Evolutionary conservation across 805 yeast species (phyloP).

Genomic region (Komagataella pastoris): DNA sequence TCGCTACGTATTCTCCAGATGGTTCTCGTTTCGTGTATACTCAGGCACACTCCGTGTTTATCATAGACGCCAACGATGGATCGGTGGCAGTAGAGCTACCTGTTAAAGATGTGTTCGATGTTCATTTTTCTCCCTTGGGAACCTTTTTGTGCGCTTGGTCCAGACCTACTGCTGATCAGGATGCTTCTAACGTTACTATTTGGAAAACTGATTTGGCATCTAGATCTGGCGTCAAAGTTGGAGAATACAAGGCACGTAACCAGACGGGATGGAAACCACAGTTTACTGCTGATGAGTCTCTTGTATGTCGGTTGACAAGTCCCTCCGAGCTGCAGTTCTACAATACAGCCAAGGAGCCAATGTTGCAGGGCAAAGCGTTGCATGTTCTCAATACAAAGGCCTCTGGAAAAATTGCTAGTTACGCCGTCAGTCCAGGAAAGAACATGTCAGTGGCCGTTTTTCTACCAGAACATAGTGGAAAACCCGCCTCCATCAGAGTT

Average conservation of each 20-base stretch:
- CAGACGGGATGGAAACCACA: slow-evolving; percentile 93
- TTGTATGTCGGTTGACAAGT: slow-evolving; percentile 40
- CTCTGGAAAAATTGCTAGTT: slow-evolving; percentile 29
- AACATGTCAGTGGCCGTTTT: slow-evolving; percentile 87
- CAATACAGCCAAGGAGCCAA: slow-evolving; percentile 26
- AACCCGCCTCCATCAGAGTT: slow-evolving; percentile 80
- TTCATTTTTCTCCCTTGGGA: slow-evolving; percentile 84
- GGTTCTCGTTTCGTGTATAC: slow-evolving; percentile 65
- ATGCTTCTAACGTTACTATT: slow-evolving; percentile 69
- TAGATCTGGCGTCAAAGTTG: slow-evolving; percentile 27
- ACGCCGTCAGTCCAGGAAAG: slow-evolving; percentile 73
- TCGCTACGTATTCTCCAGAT: slow-evolving; percentile 52
- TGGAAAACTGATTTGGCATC: slow-evolving; percentile 35
- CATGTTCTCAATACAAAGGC: slow-evolving; percentile 46
- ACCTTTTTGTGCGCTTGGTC: slow-evolving; percentile 80
- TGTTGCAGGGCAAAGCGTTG: slow-evolving; percentile 33
- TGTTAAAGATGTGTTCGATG: slow-evolving; percentile 59
- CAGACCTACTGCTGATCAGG: slow-evolving; percentile 68
- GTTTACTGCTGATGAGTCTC: slow-evolving; percentile 69
- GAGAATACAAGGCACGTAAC: slow-evolving; percentile 60
- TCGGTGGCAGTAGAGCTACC: slow-evolving; percentile 32
- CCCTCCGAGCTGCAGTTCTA: slow-evolving; percentile 56
- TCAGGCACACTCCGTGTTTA: slow-evolving; percentile 44
- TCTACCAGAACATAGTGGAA: slow-evolving; percentile 74
- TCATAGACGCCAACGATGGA: slow-evolving; percentile 44